phyloP scores from a whole-genome alignment of 73 alveolate species.

The Tetrahymena borealis region DNA sequence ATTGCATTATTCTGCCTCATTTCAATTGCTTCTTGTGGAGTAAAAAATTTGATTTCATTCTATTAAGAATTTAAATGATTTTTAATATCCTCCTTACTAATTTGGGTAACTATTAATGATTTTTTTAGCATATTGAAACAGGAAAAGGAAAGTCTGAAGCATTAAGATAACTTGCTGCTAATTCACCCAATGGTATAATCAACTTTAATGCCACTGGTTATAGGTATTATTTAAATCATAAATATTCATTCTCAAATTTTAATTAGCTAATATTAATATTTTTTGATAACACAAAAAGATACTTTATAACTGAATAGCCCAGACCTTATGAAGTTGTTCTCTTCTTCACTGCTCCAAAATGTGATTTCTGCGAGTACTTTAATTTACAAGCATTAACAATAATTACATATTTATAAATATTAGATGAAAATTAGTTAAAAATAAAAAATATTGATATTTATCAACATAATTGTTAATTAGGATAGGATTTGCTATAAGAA shows the following conservation, averaged over 20 bases:
- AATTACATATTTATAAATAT: too few relatives aligned
- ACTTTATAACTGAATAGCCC: slow-evolving; percentile 32
- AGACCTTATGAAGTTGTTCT: slow-evolving; percentile 40
- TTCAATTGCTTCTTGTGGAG: neutral
- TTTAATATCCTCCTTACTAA: neutral
- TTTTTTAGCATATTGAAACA: neutral
- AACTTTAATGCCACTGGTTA: slow-evolving; percentile 35
- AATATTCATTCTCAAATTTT: too few relatives aligned
- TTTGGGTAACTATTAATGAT: too few relatives aligned
- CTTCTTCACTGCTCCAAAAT: slow-evolving; percentile 30
- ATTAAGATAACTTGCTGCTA: neutral
- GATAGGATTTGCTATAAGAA: neutral
- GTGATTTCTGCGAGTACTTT: slow-evolving; percentile 19
- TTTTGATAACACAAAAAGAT: neutral
- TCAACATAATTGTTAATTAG: neutral
- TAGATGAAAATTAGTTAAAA: too few relatives aligned
- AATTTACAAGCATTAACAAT: too few relatives aligned
- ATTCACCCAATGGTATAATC: slow-evolving; percentile 16
- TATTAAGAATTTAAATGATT: neutral
- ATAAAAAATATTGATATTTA: neutral
- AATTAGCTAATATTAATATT: neutral
- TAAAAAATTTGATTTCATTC: neutral
- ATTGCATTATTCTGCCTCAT: neutral
- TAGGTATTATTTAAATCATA: neutral
- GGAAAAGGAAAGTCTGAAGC: neutral